Percentiles rank a stretch among this genome's conserved stretches.
Conservation (phyloP, 2,329 filamentous ascomycete genomes). For the Mycosphaerella arachidis region DNA sequence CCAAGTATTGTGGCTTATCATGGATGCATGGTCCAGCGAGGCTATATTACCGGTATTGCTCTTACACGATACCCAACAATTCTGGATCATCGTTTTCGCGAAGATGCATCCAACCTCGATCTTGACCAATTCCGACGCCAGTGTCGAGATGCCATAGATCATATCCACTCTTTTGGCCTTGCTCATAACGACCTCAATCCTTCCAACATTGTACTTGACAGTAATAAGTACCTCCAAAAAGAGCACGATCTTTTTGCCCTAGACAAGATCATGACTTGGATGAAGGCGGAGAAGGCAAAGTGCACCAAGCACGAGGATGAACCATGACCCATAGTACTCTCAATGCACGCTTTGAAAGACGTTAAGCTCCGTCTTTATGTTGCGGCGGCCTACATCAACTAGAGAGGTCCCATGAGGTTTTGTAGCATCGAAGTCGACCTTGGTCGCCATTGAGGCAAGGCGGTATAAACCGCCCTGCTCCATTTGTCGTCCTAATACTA, state of each 20-base stretch:
- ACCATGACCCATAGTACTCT: neutral
- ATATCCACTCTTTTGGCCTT: conserved; percentile 32
- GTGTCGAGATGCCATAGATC: conserved; percentile 24
- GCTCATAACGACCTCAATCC: conserved; percentile 37
- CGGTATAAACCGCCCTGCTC: neutral
- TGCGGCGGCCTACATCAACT: neutral
- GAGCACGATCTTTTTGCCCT: conserved; percentile 13
- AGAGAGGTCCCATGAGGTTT: neutral
- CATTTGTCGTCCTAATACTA: conserved; percentile 1
- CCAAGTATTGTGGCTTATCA: conserved; percentile 25
- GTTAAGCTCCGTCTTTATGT: neutral
- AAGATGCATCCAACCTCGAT: conserved; percentile 17
- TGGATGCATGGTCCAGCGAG: conserved; percentile 23
- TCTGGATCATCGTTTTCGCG: conserved; percentile 19
- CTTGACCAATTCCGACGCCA: conserved; percentile 17
- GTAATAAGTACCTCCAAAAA: conserved; percentile 16
- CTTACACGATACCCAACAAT: conserved; percentile 20
- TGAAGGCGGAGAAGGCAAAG: neutral
- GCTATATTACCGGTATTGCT: conserved; percentile 21
- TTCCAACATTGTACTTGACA: conserved; percentile 32
- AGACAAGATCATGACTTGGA: conserved; percentile 28
- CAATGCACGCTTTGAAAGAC: neutral
- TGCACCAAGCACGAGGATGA: neutral
- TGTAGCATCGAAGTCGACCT: neutral
- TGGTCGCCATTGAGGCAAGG: neutral